Percentiles rank a stretch among this genome's conserved stretches.
These are phyloP conservation scores for Rubia peregrina DNA, from an alignment of 305 asterid genomes.

Conservation along the genomic window DNA sequence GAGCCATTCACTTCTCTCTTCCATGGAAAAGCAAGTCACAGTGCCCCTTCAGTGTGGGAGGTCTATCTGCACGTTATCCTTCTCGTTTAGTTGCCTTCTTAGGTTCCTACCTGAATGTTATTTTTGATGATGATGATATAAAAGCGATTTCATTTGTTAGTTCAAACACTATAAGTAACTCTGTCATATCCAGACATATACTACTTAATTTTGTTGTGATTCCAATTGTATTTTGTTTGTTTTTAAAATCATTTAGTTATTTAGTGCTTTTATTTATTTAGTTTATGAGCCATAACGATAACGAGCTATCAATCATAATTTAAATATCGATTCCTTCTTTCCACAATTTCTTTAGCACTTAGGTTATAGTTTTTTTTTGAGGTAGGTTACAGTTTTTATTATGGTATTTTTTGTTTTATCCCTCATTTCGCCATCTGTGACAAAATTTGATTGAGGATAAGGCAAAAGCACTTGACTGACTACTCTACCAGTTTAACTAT, in stretches of 20 bases:
- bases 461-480: too few relatives aligned
- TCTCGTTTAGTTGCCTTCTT: constrained; percentile 54
- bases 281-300: background rate
- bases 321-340: background rate
- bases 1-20: constrained; percentile 72
- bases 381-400: too few relatives aligned
- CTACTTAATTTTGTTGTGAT: background rate
- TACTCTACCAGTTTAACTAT: background rate
- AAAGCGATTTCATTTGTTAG: constrained; percentile 50
- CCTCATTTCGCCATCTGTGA: background rate
- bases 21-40: constrained; percentile 84
- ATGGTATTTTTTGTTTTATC: background rate
- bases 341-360: background rate
- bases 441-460: too few relatives aligned
- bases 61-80: constrained; percentile 63
- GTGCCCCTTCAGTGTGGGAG: constrained; percentile 65
- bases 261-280: background rate
- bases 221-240: background rate
- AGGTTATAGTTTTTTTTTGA: background rate
- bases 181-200: background rate
- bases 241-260: background rate
- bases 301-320: background rate
- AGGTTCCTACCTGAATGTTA: constrained; percentile 67
- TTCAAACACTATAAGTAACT: constrained; percentile 37
- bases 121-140: constrained; percentile 47